Percentiles rank a stretch among this genome's conserved stretches.
Conservation (phyloP, 192 early-diverging fungal species). For the Backusella parvicylindrica region DNA sequence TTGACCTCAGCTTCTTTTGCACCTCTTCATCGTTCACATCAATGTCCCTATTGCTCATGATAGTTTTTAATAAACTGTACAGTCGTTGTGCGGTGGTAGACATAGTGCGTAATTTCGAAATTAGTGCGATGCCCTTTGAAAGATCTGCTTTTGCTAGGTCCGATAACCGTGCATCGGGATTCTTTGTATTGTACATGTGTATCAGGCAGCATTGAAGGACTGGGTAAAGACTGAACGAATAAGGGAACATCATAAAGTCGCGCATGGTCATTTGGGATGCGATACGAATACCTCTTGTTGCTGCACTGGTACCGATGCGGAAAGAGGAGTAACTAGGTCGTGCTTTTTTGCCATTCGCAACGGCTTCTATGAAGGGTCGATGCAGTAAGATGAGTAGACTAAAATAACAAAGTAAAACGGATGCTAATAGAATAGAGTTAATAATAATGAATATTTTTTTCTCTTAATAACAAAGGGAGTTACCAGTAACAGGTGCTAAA, state of each 20-base stretch:
- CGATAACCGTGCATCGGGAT: conserved; percentile 21
- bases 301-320: conserved; percentile 32
- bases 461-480: no score
- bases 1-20: not conserved
- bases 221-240: conserved; percentile 30
- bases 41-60: conserved; percentile 24
- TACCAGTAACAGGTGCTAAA: conserved; percentile 31
- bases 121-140: conserved; percentile 7
- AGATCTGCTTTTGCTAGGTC: conserved; percentile 22
- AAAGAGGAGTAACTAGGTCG: conserved; percentile 28
- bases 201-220: conserved; percentile 31
- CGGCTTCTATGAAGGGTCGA: conserved; percentile 35
- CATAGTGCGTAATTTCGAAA: conserved; percentile 21
- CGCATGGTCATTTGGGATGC: conserved; percentile 18
- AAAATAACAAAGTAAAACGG: conserved; percentile 33
- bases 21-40: conserved; percentile 1
- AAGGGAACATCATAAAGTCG: conserved; percentile 35
- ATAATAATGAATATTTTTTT: no score
- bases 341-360: conserved; percentile 10
- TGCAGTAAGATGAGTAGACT: conserved; percentile 33
- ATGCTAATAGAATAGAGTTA: conserved; percentile 15
- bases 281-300: conserved; percentile 22
- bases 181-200: conserved; percentile 34
- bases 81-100: conserved; percentile 19
- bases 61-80: conserved; percentile 9